Evolutionary conservation across 2,329 filamentous ascomycete species (phyloP).

Genomic region (Aspergillus proliferans): DNA sequence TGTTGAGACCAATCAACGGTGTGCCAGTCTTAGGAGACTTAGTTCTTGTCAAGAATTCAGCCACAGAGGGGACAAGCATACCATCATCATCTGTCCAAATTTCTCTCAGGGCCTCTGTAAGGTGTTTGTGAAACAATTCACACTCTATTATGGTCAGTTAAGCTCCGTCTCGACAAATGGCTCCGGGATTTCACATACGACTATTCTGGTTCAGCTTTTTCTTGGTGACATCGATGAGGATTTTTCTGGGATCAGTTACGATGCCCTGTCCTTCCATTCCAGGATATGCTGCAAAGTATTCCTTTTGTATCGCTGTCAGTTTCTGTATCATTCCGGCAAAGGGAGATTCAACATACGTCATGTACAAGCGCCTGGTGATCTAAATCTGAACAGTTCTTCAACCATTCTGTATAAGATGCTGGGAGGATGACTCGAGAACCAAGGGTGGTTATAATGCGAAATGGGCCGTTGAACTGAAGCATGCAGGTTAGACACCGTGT

Average conservation of each 20-base stretch:
- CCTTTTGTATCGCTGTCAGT: not conserved
- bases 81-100: constrained; percentile 5
- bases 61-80: not conserved
- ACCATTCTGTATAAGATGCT: not conserved
- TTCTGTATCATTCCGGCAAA: not conserved
- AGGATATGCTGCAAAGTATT: constrained; percentile 2
- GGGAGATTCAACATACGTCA: not conserved
- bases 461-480: constrained; percentile 2
- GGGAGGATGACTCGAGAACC: constrained; percentile 4
- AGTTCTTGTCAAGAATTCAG: not conserved
- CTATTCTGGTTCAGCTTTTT: constrained; percentile 3
- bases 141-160: not conserved
- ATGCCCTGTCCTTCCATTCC: constrained; percentile 2
- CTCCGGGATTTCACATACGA: not conserved
- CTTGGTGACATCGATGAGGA: not conserved
- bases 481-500: not conserved
- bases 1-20: constrained; percentile 1
- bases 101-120: constrained; percentile 1
- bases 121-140: not conserved
- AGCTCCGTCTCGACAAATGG: not conserved
- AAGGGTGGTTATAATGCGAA: constrained; percentile 3
- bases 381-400: constrained; percentile 2
- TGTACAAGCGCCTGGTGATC: constrained; percentile 2
- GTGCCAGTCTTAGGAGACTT: constrained; percentile 6
- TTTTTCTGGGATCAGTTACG: not conserved